A percentile compares a stretch with the other conserved stretches of the same genome.
Evolutionary conservation across 257 asterid genomes (phyloP).

Genomic region (Solanum appendiculatum): DNA sequence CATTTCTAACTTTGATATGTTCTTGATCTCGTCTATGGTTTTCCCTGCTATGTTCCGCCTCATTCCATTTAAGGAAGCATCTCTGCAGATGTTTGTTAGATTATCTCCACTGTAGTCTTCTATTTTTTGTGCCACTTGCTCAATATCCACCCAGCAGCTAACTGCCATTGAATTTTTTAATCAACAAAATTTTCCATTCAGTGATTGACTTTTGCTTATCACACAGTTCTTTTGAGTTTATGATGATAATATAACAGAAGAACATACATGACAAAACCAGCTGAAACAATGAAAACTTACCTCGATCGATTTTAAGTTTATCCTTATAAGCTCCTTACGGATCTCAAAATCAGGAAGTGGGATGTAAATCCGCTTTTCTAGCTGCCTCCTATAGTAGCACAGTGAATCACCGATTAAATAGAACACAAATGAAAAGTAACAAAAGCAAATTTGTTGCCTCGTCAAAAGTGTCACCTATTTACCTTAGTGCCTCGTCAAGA

Average conservation of each 20-base stretch:
- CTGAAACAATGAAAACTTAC: constrained; percentile 17
- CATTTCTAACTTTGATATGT: constrained; percentile 76
- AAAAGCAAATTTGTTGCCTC: not conserved
- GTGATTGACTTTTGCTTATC: no score
- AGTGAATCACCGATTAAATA: not conserved
- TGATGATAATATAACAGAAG: not conserved
- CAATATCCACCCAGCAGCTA: constrained; percentile 32
- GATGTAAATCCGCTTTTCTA: constrained; percentile 87
- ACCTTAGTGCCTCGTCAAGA: constrained; percentile 91
- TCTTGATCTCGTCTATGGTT: constrained; percentile 63
- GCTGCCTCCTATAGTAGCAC: constrained; percentile 58
- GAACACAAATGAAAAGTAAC: not conserved
- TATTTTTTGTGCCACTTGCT: not conserved
- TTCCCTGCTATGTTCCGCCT: constrained; percentile 74
- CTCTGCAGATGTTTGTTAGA: constrained; percentile 82
- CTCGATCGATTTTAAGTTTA: constrained; percentile 79
- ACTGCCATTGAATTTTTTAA: constrained; percentile 18
- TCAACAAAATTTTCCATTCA: no score
- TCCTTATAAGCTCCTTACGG: constrained; percentile 80
- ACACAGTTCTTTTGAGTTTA: no score
- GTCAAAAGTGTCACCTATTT: no score
- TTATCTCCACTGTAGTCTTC: constrained; percentile 9
- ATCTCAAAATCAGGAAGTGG: constrained; percentile 79
- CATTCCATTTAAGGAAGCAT: constrained; percentile 85
- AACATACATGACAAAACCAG: not conserved